Conservation (phyloP, 192 early-diverging fungal species). For the Martensiomyces pterosporus region DNA sequence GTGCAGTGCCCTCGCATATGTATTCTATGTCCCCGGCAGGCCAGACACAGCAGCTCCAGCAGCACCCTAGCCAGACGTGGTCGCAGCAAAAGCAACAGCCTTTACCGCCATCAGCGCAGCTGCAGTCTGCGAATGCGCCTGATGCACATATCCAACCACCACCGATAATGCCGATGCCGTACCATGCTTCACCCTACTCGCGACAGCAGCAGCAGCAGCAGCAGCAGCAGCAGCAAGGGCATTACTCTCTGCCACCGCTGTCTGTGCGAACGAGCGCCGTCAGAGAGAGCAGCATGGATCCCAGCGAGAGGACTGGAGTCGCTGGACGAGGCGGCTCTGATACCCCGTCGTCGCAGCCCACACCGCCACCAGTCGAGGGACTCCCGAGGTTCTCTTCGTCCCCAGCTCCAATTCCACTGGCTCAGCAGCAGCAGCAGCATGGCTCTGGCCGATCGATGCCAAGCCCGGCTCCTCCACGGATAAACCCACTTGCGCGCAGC, state of each 20-base stretch:
- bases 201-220: background rate
- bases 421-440: background rate
- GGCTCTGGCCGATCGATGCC: background rate
- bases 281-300: background rate
- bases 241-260: background rate
- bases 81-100: background rate
- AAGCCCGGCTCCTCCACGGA: background rate
- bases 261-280: too few relatives aligned
- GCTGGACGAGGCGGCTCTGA: conserved; percentile 18
- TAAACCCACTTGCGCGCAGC: background rate
- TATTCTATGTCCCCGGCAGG: too few relatives aligned
- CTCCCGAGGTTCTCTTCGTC: conserved; percentile 41
- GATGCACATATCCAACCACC: too few relatives aligned
- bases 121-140: too few relatives aligned
- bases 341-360: conserved; percentile 33
- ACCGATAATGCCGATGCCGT: too few relatives aligned
- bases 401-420: conserved; percentile 12
- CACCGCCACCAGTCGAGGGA: conserved; percentile 42
- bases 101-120: too few relatives aligned
- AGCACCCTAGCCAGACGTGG: background rate
- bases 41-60: background rate
- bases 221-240: background rate
- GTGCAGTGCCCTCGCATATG: too few relatives aligned
- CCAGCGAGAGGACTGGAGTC: background rate
- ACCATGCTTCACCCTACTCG: background rate